Evolutionary conservation across 2,329 filamentous ascomycete genomes (phyloP).

Genomic region (Hymenoscyphus linearis): DNA sequence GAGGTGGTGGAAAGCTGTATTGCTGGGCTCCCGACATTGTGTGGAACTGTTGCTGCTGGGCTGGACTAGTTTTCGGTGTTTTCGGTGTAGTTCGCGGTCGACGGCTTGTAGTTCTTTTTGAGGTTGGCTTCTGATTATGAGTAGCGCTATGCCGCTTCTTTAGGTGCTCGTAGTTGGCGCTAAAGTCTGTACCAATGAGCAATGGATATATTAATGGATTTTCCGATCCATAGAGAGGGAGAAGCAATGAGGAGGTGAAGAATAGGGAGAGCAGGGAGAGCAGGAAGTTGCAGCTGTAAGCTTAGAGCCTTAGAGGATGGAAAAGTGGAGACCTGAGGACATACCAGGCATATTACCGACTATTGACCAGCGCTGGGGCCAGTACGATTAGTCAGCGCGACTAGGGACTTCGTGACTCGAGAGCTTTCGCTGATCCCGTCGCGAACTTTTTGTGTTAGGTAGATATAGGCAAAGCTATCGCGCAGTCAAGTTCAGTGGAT

Average conservation of each 20-base stretch:
- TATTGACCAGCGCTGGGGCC: no score
- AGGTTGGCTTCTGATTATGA: background rate
- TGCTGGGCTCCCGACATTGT: conserved; percentile 29
- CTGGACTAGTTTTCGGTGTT: background rate
- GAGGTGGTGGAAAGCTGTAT: conserved; percentile 33
- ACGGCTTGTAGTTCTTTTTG: background rate
- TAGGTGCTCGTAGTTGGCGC: conserved; percentile 3
- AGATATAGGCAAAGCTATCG: background rate
- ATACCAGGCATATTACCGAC: background rate
- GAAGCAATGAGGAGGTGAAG: conserved; percentile 4
- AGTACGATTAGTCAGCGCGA: background rate
- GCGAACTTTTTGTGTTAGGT: background rate
- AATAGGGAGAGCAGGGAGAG: no score
- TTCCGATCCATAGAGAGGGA: conserved; percentile 6
- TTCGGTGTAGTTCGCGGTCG: background rate
- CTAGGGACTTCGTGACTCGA: background rate
- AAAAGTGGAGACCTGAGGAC: background rate
- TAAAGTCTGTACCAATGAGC: conserved; percentile 8
- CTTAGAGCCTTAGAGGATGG: background rate
- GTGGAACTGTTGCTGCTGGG: background rate
- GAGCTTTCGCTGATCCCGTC: background rate
- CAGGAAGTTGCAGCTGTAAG: background rate
- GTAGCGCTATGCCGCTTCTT: background rate
- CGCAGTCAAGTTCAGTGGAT: background rate
- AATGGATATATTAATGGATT: conserved; percentile 17